These are phyloP conservation scores for Ogataea henricii DNA, from an alignment of 805 yeast genomes.

Conservation along the genomic window DNA sequence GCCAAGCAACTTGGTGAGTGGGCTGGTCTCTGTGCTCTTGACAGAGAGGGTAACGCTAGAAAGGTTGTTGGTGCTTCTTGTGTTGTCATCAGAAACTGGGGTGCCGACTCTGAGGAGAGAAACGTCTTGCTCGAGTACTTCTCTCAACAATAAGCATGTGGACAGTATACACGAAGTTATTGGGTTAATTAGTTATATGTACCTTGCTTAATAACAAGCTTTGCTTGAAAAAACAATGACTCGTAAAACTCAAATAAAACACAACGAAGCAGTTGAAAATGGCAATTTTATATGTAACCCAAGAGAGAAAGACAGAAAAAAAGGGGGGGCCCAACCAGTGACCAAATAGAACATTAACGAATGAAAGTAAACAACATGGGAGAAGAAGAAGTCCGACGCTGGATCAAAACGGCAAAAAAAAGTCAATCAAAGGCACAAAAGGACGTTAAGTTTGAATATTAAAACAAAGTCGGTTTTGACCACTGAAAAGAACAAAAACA, in stretches of 20 bases:
- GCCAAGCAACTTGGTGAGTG: constrained; percentile 99
- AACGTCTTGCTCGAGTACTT: constrained; percentile 93
- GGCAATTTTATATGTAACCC: background rate
- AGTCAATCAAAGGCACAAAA: background rate
- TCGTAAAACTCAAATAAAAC: no score
- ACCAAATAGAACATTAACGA: background rate
- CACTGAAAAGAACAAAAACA: background rate
- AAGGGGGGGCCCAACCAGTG: background rate
- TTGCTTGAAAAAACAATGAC: constrained; percentile 1
- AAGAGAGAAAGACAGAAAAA: no score
- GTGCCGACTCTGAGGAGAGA: constrained; percentile 98
- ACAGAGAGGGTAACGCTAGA: constrained; percentile 99
- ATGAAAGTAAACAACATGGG: background rate
- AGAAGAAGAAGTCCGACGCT: background rate
- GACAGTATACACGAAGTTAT: constrained; percentile 7
- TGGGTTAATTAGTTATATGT: constrained; percentile 7
- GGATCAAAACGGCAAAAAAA: background rate
- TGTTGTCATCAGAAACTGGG: constrained; percentile 99
- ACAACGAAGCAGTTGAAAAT: no score
- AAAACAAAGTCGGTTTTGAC: background rate
- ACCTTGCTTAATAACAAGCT: constrained; percentile 4
- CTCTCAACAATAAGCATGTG: constrained; percentile 70
- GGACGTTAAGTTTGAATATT: background rate
- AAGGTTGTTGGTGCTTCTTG: constrained; percentile 99
- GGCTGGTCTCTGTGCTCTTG: constrained; percentile 99